Base-by-base conservation (phyloP, 192 early-diverging fungal genomes). In the Coemansia guatemalensis region DNA sequence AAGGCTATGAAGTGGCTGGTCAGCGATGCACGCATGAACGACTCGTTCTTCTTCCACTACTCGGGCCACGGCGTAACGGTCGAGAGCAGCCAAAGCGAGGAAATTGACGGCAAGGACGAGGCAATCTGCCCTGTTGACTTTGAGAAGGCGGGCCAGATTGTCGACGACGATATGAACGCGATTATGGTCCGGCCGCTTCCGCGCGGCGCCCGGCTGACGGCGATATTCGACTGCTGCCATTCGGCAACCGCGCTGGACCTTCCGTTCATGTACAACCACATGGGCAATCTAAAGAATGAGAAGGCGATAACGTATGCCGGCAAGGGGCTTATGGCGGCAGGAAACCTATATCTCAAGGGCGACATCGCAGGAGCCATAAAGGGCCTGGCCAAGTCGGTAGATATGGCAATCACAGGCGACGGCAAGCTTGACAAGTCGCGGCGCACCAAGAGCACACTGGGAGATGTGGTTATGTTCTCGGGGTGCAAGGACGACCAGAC, bases 181-280 rank as follows among this genome's bases (percentile, higher is more conserved):
- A 77, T 90, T 27, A 83, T 93, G 86, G 89, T 93, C 21, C 77
- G 82, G 12, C 86, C 88, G 8, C 80, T 93, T 50, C 88, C 88
- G 22, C 77, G 69, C 20, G 85, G 92, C 25, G 88, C 84, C 50
- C 86, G 91, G 22, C 67, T 94, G 64, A 94, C 92, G 1, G 90
- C 86, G 0, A 86, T 94, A 39, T 92, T 91, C 73, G 92, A 94
- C 72, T 92, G 89, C 55, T 94, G 92, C 67, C 90, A 94, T 64
- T 90, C 89, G 33, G 92, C 91, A 20, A 88, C 92, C 1, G 90
- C 86, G 0, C 77, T 94, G 32, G 92, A 93, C 71, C 74, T 93
- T 48, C 90, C 92, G 2, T 93, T 85, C 67, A 82, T 86, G 61
- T 93, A 93, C 64, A 86, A 86, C 30, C 90, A 88, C 21, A 44